These are phyloP conservation scores for Lactifluus piperatus DNA, from an alignment of 768 basidiomycete genomes.

Conservation along the genomic window DNA sequence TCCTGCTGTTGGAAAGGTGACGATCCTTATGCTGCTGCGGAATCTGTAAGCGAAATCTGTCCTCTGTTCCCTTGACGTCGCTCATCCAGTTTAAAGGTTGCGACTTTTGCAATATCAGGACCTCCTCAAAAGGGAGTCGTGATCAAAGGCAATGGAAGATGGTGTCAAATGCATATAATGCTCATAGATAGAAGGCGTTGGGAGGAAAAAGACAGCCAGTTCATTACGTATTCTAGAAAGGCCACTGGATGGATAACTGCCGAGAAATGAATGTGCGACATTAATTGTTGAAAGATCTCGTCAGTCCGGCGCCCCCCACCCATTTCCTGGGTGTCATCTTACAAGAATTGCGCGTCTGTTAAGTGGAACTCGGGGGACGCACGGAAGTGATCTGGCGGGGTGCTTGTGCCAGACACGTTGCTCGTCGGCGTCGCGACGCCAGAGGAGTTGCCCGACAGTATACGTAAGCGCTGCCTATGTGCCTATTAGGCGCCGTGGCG, in stretches of 20 bases:
- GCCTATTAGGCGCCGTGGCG: conserved; percentile 37
- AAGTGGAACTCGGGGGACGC: conserved; percentile 29
- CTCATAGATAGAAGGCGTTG: background rate
- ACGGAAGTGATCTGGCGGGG: conserved; percentile 23
- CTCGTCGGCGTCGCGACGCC: conserved; percentile 60
- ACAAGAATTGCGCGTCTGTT: conserved; percentile 41
- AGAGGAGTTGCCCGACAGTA: conserved; percentile 57
- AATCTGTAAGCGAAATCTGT: conserved; percentile 59
- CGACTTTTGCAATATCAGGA: conserved; percentile 13
- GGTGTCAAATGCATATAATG: background rate
- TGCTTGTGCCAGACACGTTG: conserved; percentile 42
- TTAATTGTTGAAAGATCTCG: conserved; percentile 15
- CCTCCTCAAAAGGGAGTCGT: background rate
- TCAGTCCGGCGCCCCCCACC: background rate
- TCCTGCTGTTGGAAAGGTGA: conserved; percentile 96
- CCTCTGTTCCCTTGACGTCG: background rate
- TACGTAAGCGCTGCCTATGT: conserved; percentile 75
- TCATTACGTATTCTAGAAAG: background rate
- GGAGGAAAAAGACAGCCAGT: background rate
- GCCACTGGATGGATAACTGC: background rate
- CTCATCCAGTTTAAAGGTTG: conserved; percentile 4
- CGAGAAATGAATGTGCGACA: conserved; percentile 8
- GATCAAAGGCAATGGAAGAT: background rate
- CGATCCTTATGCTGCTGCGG: conserved; percentile 93
- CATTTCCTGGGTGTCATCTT: background rate